phyloP scores from a whole-genome alignment of 2,329 filamentous ascomycete species.

The Diaporthe vexans region DNA sequence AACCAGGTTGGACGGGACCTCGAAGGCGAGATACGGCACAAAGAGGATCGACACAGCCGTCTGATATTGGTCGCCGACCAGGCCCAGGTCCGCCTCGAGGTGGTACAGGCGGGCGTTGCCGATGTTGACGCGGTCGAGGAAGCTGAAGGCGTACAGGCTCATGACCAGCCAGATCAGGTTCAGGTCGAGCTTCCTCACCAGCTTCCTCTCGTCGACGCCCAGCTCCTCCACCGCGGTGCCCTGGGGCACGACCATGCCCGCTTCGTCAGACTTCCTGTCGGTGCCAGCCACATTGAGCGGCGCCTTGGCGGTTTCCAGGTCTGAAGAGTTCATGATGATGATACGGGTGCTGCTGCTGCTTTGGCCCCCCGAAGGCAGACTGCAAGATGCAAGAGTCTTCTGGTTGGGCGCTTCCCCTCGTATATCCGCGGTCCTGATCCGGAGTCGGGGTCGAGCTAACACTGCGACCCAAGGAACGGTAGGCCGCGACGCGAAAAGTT shows the following conservation, averaged over 20 bases:
- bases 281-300: constrained; percentile 9
- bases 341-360: no score
- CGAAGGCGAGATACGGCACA: constrained; percentile 73
- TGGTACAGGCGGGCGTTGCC: constrained; percentile 77
- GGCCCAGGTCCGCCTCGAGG: constrained; percentile 72
- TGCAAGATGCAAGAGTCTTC: not conserved
- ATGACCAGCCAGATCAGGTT: constrained; percentile 77
- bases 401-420: not conserved
- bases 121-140: constrained; percentile 82
- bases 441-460: constrained; percentile 3
- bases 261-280: constrained; percentile 10
- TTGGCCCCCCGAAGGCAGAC: no score
- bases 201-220: constrained; percentile 61
- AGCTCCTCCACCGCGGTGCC: not conserved
- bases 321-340: constrained; percentile 15
- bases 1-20: constrained; percentile 75
- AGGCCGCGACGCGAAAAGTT: not conserved
- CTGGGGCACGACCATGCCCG: constrained; percentile 1
- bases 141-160: constrained; percentile 80
- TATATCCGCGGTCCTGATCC: not conserved
- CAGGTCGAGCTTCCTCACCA: constrained; percentile 75
- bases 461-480: constrained; percentile 15
- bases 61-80: constrained; percentile 78
- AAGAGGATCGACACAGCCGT: constrained; percentile 77
- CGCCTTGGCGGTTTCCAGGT: constrained; percentile 1